Base-by-base conservation (phyloP, 352 stramenopile genomes). In the Globisporangium yorkense region DNA sequence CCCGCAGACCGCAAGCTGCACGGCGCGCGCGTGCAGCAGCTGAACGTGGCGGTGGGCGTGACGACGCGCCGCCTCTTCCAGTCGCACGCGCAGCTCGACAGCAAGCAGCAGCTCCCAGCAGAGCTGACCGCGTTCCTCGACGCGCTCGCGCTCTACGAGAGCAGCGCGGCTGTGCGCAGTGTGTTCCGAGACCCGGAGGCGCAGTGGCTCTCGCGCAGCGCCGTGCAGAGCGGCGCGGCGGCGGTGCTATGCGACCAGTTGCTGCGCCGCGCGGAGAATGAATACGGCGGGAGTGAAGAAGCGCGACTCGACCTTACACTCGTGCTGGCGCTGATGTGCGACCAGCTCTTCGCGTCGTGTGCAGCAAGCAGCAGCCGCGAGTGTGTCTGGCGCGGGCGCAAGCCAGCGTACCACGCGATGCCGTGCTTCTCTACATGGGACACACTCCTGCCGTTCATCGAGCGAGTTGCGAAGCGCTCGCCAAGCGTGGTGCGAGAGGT, bases 401-500 rank as follows among this genome's bases (percentile, higher is more conserved):
- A 85, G 51, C 80, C 80, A 0, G 63, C 70, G 51, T 88, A 80
- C 47, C 74, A 86, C 53, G 58, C 74, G 6, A 90, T 90, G 80
- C 63, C 63, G 27, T 90, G 80, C 64, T 77, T 80, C 1, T 59
- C 63, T 2, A 59, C 81, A 2, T 90, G 80, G 80, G 73, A 80
- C 27, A 52, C 72, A 12, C 47, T 90, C 59, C 61, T 80, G 54
- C 80, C 78, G n/a, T 80, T 87, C 31, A 48, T 80, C 7, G 67
- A 68, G 13, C 61, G 70, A 13, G 67, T 81, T 39, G 76, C 65
- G 27, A 62, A 70, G 16, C 61, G 69, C 20, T 73, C 72, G 31
- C 65, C 76, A 2, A 10, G 50, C 1, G 39, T 61, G 6, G 62
- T 84, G 27, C 33, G 41, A 2, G 37, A 66, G 33, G 59, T 74